Base-by-base conservation (phyloP, 306 rosid genomes). In the Vigna reflexopilosa region DNA sequence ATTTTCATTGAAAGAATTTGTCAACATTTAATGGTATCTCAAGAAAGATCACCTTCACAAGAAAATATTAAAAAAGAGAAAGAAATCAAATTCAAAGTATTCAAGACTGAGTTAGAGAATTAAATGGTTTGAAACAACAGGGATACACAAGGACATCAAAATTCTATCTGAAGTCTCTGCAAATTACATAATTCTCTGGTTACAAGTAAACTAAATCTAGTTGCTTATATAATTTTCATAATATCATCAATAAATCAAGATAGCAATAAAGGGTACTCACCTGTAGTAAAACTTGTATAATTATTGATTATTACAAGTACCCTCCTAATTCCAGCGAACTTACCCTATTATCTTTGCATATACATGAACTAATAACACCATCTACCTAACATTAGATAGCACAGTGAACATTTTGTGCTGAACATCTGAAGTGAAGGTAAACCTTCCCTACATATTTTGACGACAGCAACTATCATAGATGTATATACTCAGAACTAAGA, bases 251-350 rank as follows among this genome's bases (percentile, higher is more conserved):
- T 42, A 62, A 62, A 66, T 67, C 26, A 45, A 30, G 54, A 55
- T 70, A 75, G 47, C 24, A 45, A 42, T 0, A 2, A 28, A 79
- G 36, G 16, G 68, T 22, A 62, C 71, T 62, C 14, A 57, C 77
- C 54, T 54, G 34, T 32, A 32, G 50, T 75, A 55, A 70, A 51
- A 9, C 17, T 73, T 73, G 3, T 55, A 76, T 62, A 80, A 76
- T 76, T 76, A 76, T 84, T 67, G 73, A 78, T 51, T 80, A 47
- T 40, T 76, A 80, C 80, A 80, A 45, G 48, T 19, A 42, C 19
- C 61, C 70, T 79, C 78, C 52, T 82, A 71, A 70, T 20, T 74
- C 72, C 38, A 9, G 64, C 70, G 64, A 62, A 19, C 61, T 71
- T 54, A 57, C 62, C 81, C 76, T 59, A 58, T 26, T 28, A 73